phyloP scores from a whole-genome alignment of 345 rosid species.

The Moricandia moricandioides region DNA sequence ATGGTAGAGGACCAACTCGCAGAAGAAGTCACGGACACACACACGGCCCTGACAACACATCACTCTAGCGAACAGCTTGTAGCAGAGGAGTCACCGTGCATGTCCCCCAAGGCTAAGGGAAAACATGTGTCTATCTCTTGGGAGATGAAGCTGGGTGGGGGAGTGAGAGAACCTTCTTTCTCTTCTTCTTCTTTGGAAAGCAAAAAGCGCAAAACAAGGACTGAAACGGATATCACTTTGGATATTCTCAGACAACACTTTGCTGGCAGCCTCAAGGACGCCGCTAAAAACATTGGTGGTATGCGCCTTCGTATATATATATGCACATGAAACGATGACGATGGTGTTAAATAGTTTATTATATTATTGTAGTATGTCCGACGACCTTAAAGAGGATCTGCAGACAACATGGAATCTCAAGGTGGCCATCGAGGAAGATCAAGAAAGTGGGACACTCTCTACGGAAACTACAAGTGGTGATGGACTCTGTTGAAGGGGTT shows the following conservation, averaged over 20 bases:
- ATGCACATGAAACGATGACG: slow-evolving; percentile 3
- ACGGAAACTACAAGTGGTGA: slow-evolving; percentile 69
- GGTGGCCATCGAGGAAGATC: slow-evolving; percentile 97
- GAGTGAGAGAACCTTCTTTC: slow-evolving; percentile 23
- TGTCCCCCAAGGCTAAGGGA: slow-evolving; percentile 53
- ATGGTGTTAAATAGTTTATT: not conserved
- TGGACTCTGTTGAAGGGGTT: slow-evolving; percentile 76
- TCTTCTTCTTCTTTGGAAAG: slow-evolving; percentile 41
- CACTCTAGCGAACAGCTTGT: slow-evolving; percentile 29
- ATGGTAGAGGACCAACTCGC: slow-evolving; percentile 54
- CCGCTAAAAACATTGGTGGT: slow-evolving; percentile 93
- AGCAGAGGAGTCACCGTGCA: slow-evolving; percentile 37
- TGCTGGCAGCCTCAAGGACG: slow-evolving; percentile 96
- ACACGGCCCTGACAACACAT: slow-evolving; percentile 26
- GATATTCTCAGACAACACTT: slow-evolving; percentile 78
- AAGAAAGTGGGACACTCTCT: slow-evolving; percentile 90
- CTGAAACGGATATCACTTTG: slow-evolving; percentile 81
- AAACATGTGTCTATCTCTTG: slow-evolving; percentile 54
- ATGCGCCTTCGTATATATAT: slow-evolving; percentile 19
- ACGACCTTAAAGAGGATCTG: slow-evolving; percentile 93
- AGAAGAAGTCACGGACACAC: slow-evolving; percentile 40
- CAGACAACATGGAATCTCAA: slow-evolving; percentile 78
- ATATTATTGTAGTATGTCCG: slow-evolving; percentile 75
- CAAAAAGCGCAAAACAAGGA: slow-evolving; percentile 57
- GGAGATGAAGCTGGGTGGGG: slow-evolving; percentile 50